Evolutionary conservation across 345 rosid genomes (phyloP).

Genomic region (Citropsis articulata): DNA sequence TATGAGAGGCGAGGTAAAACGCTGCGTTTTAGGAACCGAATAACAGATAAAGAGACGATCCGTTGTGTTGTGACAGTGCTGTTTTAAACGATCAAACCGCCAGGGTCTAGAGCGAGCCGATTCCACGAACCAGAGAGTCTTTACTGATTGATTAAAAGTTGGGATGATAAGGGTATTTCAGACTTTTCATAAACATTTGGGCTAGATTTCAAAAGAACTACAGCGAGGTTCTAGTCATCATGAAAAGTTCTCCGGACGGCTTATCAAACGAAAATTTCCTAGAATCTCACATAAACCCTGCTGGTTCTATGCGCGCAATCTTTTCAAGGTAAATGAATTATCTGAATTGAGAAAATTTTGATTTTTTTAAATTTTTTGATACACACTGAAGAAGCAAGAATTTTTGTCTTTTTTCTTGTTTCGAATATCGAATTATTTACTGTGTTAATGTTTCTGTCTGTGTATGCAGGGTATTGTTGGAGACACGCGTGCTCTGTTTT

Average conservation of each 20-base stretch:
- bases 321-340: not conserved
- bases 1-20: not conserved
- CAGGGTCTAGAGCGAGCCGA: not conserved
- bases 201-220: not conserved
- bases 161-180: not conserved
- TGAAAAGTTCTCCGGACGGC: not conserved
- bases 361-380: not conserved
- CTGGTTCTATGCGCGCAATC: not conserved
- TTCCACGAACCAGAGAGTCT: not conserved
- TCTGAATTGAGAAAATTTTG: not conserved
- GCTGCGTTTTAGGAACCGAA: not conserved
- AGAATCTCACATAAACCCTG: slow-evolving; percentile 6
- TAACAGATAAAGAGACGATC: not conserved
- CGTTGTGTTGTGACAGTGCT: not conserved
- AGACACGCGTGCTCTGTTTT: not conserved
- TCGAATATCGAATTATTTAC: not conserved
- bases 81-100: not conserved
- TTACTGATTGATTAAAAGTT: no score
- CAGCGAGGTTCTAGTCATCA: not conserved
- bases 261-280: not conserved
- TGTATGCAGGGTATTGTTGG: not conserved
- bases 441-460: not conserved
- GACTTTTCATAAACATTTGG: not conserved
- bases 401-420: not conserved
- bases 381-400: not conserved